Base-by-base conservation (phyloP, 2,329 filamentous ascomycete species). In the Colletotrichum nymphaeae region DNA sequence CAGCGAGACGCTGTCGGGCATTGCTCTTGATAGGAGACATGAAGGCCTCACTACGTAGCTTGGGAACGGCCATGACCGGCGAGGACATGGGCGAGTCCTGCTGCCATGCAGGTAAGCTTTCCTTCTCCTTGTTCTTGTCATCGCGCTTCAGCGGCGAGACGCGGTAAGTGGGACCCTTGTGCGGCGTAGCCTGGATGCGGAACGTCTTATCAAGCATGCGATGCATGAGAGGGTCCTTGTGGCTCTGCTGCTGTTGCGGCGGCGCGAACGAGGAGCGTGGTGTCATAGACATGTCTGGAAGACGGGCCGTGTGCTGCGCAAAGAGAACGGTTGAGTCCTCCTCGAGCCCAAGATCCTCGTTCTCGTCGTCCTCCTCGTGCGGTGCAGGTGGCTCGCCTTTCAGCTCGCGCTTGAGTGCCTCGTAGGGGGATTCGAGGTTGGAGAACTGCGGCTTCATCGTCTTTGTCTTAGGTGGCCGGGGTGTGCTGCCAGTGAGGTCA, bases 161-260 rank as follows among this genome's bases (percentile, higher is more conserved):
- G 46, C 84, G 84, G 37, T 81, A 78, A 3, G 82, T 76, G 4
- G 81, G 79, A 4, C 76, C 78, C 78, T 91, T 93, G 76, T 97
- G 92, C 0, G 97, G 97, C 11, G 97, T 99, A 6, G 96, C 95
- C 82, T 97, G 94, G 28, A 99, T 88, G 37, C 96, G 94, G 85
- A 97, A 99, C 71, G 94, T 98, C 84, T 97, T 98, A 86, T 98
- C 95, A 5, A 97, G 90, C n/a, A 98, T 88, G 72, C 93, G 94
- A 81, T 98, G 96, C 53, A 99, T 88, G 9, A 98, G 87, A 3
- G 94, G 94, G 79, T 98, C 95, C 73, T 91, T 90, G 78, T 86
- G 78, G 26, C 79, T 78, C 64, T 82, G 80, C 60, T 81, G 79
- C 24, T 86, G 79, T 46, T 89, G 86, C 22, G 63, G n/a, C 35